Evolutionary conservation across 805 yeast species (phyloP).

Genomic region (Yarrowia sp.): DNA sequence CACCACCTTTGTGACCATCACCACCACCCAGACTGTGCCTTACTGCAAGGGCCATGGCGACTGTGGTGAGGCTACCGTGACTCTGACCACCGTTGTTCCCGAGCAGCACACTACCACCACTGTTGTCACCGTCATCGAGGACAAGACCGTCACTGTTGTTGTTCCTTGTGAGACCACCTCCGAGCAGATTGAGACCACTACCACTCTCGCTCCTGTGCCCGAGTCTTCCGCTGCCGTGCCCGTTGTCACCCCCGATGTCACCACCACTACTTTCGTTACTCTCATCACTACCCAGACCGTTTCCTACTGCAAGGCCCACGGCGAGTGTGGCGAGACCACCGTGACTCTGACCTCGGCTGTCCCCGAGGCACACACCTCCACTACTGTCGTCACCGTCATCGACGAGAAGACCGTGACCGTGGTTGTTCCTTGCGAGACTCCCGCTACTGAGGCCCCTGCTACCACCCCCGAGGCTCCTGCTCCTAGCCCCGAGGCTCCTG

Average conservation of each 20-base stretch:
- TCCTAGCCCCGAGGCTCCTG: background rate
- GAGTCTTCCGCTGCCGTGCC: background rate
- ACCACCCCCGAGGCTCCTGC: background rate
- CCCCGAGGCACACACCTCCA: background rate
- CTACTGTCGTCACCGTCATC: background rate
- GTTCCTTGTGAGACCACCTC: background rate
- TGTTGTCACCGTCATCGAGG: background rate
- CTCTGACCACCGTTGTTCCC: background rate
- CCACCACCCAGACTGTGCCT: background rate
- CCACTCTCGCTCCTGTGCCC: background rate
- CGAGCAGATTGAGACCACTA: background rate
- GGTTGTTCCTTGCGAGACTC: background rate
- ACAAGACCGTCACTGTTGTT: background rate
- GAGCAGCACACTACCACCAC: background rate
- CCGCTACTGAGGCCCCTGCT: background rate
- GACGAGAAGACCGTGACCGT: background rate
- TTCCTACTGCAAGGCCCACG: background rate
- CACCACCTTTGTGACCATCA: background rate
- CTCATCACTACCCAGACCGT: conserved; percentile 1
- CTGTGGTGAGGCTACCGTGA: background rate
- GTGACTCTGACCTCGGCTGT: background rate
- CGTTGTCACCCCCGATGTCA: background rate
- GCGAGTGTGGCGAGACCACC: background rate
- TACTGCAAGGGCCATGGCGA: background rate
- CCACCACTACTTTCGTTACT: background rate